Conservation (phyloP, 2,329 filamentous ascomycete genomes). For the Aspergillus texensis region DNA sequence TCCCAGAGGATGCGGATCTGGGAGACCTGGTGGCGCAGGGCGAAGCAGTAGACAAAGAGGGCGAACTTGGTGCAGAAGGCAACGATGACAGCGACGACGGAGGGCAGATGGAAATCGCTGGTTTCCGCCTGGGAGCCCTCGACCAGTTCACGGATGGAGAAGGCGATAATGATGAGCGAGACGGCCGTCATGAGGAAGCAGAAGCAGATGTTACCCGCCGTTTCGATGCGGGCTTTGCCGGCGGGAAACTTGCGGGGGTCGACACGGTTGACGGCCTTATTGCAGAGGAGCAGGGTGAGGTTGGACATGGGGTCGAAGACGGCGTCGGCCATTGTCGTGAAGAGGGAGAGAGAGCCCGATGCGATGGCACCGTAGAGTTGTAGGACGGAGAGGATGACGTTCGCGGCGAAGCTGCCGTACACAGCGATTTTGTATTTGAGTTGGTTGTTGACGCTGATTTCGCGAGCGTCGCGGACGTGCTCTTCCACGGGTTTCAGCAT, state of each 20-base stretch:
- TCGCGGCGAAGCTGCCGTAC: conserved; percentile 72
- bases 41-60: conserved; percentile 91
- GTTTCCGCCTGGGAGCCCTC: conserved; percentile 50
- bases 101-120: conserved; percentile 75
- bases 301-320: conserved; percentile 93
- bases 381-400: conserved; percentile 74
- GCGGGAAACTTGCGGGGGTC: conserved; percentile 85
- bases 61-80: conserved; percentile 83
- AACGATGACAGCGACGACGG: conserved; percentile 79
- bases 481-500: conserved; percentile 92
- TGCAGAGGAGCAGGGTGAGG: conserved; percentile 80
- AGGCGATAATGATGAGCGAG: conserved; percentile 87
- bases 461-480: conserved; percentile 77
- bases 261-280: conserved; percentile 84
- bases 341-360: conserved; percentile 89
- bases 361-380: conserved; percentile 88
- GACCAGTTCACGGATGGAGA: conserved; percentile 73
- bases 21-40: conserved; percentile 84
- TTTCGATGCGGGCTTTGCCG: conserved; percentile 92
- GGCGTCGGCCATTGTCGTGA: conserved; percentile 96
- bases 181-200: conserved; percentile 95
- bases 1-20: conserved; percentile 94
- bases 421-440: conserved; percentile 65
- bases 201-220: conserved; percentile 92
- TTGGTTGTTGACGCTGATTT: conserved; percentile 79